phyloP scores from a whole-genome alignment of 2,329 filamentous ascomycete species.

The Atkinsonella texensis region DNA sequence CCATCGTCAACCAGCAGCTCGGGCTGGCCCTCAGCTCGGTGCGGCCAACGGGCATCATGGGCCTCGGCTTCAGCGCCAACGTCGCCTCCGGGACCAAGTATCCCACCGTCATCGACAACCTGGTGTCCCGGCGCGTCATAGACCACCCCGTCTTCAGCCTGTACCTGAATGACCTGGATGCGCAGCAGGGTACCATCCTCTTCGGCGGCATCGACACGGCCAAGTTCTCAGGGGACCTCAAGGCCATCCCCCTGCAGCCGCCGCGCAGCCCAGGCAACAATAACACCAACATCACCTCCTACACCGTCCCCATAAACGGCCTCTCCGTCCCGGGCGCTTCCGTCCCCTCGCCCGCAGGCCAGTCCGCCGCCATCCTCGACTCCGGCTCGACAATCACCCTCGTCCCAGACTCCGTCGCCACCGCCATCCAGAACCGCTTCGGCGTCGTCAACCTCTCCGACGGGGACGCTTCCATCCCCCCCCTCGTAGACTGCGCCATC shows the following conservation, averaged over 20 bases:
- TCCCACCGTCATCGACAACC: constrained; percentile 50
- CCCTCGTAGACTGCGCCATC: constrained; percentile 40
- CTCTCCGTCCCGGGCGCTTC: constrained; percentile 28
- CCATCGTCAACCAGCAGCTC: constrained; percentile 40
- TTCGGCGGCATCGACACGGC: constrained; percentile 69
- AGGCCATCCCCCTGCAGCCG: constrained; percentile 33
- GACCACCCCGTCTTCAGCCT: constrained; percentile 55
- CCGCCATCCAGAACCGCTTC: constrained; percentile 37
- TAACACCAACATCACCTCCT: constrained; percentile 25
- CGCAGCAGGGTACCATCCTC: constrained; percentile 56
- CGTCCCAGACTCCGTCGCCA: constrained; percentile 47
- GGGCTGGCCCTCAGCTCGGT: constrained; percentile 38
- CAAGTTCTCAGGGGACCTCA: constrained; percentile 50
- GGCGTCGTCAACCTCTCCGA: constrained; percentile 31
- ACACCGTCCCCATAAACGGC: constrained; percentile 23
- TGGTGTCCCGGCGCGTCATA: constrained; percentile 51
- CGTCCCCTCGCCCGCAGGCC: constrained; percentile 17
- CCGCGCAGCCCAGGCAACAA: constrained; percentile 18
- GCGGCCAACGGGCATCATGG: constrained; percentile 44
- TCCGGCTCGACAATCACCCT: constrained; percentile 62
- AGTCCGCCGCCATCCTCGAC: constrained; percentile 54
- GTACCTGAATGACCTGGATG: constrained; percentile 52
- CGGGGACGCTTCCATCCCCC: constrained; percentile 25
- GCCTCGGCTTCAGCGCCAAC: constrained; percentile 43
- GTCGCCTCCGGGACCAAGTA: constrained; percentile 32